Evolutionary conservation across 768 basidiomycete species (phyloP), one percentile per base, ranked within the genome.

Genomic region (Leccinum truebloodii): DNA sequence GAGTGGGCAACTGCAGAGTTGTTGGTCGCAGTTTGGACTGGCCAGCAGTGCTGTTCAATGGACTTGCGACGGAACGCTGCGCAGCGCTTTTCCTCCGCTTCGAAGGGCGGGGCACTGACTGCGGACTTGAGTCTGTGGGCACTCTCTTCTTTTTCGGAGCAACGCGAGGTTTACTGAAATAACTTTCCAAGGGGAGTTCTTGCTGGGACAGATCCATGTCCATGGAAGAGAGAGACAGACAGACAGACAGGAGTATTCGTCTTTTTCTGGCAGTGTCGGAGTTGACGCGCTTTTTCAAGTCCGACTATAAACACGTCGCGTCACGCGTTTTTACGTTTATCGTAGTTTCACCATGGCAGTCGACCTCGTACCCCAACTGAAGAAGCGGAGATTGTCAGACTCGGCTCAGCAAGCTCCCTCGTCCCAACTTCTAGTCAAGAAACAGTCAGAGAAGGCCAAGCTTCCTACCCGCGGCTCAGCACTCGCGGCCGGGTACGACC

Each of bases 401-500:
- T 75, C 71, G 39, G 68, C 73, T 6, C 65, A 71, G 3, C 39
- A 65, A 14, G 74, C 79, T 3, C 81, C 83, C 51, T 68, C 74
- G 8, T 67, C 79, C 1, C 81, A 81, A 51, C 83, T 98, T 20
- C 84, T 94, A 57, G 84, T 99, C 71, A 97, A 97, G 71, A 84
- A 86, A 35, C 86, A 90, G 39, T 94, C 92, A 3, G 84, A 86
- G 18, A 90, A 87, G 68, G 97, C 92, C 26, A 89, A 73, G 63
- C 71, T 94, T 22, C 97, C 97, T 3, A 94, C 91, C 10, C 84
- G 94, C 54, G 96, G 97, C 1, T 94, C 91, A 3, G 75, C 86
- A 2, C 79, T 94, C 53, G 85, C 96, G 2, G 97, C 97, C 1
- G 97, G 97, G 6, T 97, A 98, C 70, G 97, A 99, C 74, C 80